Percentiles rank a stretch among this genome's conserved stretches.
Conservation (phyloP, 176 grass and related monocot species). For the Raddia distichophylla region DNA sequence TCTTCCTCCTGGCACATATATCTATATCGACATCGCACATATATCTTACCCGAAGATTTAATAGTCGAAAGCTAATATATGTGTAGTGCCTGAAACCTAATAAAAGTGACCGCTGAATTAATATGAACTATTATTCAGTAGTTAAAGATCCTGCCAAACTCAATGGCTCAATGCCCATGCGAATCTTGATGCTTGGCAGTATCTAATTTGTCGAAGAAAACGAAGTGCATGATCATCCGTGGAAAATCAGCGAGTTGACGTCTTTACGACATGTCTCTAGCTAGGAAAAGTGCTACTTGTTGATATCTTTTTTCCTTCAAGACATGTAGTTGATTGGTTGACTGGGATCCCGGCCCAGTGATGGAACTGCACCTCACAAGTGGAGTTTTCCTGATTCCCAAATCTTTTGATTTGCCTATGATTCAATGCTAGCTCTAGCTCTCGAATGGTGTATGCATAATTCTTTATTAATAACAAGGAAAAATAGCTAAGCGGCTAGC, state of each 20-base stretch:
- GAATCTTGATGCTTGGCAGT: slow-evolving; percentile 42
- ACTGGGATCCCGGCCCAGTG: slow-evolving; percentile 13
- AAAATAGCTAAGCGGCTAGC: not conserved
- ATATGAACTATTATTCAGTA: slow-evolving; percentile 8
- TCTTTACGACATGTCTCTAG: slow-evolving; percentile 1
- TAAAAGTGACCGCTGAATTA: not conserved
- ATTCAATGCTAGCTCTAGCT: not conserved
- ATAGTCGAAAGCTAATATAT: not conserved
- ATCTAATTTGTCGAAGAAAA: slow-evolving; percentile 37
- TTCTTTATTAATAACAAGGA: slow-evolving; percentile 13
- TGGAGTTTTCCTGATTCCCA: slow-evolving; percentile 34
- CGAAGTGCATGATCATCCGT: not conserved
- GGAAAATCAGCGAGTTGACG: slow-evolving; percentile 32
- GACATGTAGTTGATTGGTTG: slow-evolving; percentile 21
- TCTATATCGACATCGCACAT: not conserved
- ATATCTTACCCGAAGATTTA: not conserved
- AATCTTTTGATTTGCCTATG: not conserved
- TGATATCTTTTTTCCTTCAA: not conserved
- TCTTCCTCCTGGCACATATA: too few species aligned
- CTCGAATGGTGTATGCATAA: not conserved
- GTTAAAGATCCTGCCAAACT: slow-evolving; percentile 42
- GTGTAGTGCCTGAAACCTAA: not conserved
- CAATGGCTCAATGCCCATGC: not conserved
- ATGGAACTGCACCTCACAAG: not conserved
- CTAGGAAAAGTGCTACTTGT: not conserved